Evolutionary conservation across 768 basidiomycete genomes (phyloP), one percentile per base, ranked within the genome.

Genomic region (Hypholoma sublateritium): DNA sequence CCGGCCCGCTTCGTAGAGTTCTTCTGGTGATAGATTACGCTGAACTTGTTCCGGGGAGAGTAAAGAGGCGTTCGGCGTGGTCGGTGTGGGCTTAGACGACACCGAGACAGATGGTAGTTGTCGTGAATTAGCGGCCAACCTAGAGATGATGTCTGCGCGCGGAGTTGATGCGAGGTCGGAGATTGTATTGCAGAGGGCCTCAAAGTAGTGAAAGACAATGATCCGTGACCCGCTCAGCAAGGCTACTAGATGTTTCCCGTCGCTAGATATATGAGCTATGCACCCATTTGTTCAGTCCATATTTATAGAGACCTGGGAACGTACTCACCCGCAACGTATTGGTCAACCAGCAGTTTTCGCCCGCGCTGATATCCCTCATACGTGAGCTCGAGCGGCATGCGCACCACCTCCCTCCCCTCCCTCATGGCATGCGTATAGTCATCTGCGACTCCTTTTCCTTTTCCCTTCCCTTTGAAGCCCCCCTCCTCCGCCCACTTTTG

Each of bases 191-290:
- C 77, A 59, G 59, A 77, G 53, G 8, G 73, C 59, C 53, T 81
- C 74, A 44, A 81, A 81, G 53, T 77, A 63, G 6, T 70, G 74
- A 1, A 82, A 65, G 11, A 82, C 61, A 8, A 82, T 47, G 1
- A 82, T 60, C n/a, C 73, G 65, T 1, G 77, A 77, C 12, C 71
- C 74, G 13, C 63, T 58, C 24, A 76, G 61, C 34, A 82, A 64
- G 2, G 71, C 70, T 6, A 71, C 78, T 11, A 83, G 62, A 60
- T 83, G 80, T n/a, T 67, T 68, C n/a, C 80, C 80, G 59, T 78
- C 78, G 4, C 71, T 62, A 5, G 81, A 82, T 7, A 81, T 73
- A 54, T 81, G 82, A 4, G 74, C 81, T 80, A 50, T 5, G 16
- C 6, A 46, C 8, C 4, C 32, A 28, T 35, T 16, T 8, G 12